These are phyloP conservation scores for Microbotryomycetes sp. DNA, from an alignment of 1,284 basidiomycete genomes.

Conservation along the genomic window DNA sequence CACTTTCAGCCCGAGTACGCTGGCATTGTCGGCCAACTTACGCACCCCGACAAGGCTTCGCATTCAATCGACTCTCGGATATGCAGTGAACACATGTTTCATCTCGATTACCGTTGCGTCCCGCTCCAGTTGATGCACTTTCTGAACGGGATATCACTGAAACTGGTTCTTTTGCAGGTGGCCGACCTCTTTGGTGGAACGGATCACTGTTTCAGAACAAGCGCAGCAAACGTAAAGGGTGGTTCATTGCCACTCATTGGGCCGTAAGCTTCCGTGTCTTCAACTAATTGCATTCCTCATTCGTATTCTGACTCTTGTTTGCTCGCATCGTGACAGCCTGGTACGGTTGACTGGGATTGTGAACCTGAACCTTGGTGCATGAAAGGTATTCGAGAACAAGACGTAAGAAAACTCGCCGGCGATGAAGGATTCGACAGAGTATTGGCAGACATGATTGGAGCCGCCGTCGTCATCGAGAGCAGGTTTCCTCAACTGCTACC, in stretches of 20 bases:
- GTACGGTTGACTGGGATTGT: slow-evolving; percentile 28
- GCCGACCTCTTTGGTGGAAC: slow-evolving; percentile 27
- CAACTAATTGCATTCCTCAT: not conserved
- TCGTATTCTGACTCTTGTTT: too few relatives aligned
- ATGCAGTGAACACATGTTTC: slow-evolving; percentile 29
- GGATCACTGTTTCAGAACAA: slow-evolving; percentile 27
- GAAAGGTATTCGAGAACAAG: slow-evolving; percentile 17
- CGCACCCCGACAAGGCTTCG: slow-evolving; percentile 19
- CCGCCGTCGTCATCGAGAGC: not conserved
- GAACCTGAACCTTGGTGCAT: slow-evolving; percentile 21
- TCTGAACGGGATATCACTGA: not conserved
- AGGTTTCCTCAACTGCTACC: not conserved
- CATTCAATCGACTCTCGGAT: slow-evolving; percentile 31
- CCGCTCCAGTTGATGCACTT: not conserved
- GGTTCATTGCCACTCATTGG: slow-evolving; percentile 29
- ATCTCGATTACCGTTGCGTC: slow-evolving; percentile 16
- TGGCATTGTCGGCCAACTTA: slow-evolving; percentile 26
- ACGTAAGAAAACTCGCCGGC: slow-evolving; percentile 20
- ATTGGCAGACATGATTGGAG: slow-evolving; percentile 2
- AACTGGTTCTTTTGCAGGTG: not conserved
- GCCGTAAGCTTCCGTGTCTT: not conserved
- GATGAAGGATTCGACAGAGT: slow-evolving; percentile 19
- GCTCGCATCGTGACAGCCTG: too few relatives aligned
- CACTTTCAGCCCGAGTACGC: slow-evolving; percentile 2
- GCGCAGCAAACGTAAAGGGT: slow-evolving; percentile 24